Evolutionary conservation across 805 yeast genomes (phyloP).

Genomic region (Zygosaccharomyces gambellarensis): DNA sequence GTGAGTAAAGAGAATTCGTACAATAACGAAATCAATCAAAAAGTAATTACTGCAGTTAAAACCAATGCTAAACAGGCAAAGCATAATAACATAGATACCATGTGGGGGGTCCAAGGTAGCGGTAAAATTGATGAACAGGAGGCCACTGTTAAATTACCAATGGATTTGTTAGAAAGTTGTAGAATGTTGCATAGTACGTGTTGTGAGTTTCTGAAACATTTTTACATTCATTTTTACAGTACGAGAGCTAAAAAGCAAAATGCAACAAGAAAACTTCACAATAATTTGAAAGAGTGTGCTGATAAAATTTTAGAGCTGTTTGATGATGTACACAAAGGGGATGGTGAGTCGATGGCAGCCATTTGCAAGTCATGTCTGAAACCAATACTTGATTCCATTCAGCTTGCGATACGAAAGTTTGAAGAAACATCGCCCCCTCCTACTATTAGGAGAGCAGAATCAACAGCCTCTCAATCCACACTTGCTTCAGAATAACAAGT

Average conservation of each 20-base stretch:
- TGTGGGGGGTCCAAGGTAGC: constrained; percentile 25
- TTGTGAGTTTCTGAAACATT: constrained; percentile 69
- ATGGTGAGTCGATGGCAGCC: constrained; percentile 27
- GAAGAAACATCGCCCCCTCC: constrained; percentile 28
- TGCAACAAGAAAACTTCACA: constrained; percentile 43
- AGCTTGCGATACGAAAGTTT: constrained; percentile 44
- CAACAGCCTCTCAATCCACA: not conserved
- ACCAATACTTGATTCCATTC: constrained; percentile 44
- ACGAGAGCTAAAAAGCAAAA: constrained; percentile 43
- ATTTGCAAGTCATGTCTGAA: constrained; percentile 36
- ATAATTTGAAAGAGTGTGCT: constrained; percentile 45
- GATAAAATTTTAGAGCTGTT: constrained; percentile 36
- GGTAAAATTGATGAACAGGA: constrained; percentile 27
- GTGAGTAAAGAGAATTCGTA: constrained; percentile 21
- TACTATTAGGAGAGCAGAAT: not conserved
- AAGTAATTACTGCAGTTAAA: constrained; percentile 45
- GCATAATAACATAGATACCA: constrained; percentile 26
- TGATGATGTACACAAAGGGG: constrained; percentile 28
- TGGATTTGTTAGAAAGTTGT: constrained; percentile 44
- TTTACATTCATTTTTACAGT: constrained; percentile 60
- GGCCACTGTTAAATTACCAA: constrained; percentile 33
- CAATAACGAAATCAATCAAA: constrained; percentile 34
- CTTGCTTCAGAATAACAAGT: not conserved
- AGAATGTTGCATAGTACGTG: constrained; percentile 66
- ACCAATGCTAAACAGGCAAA: constrained; percentile 51